Conservation (phyloP, 768 basidiomycete species). For the Psilocybe cyanescens region DNA sequence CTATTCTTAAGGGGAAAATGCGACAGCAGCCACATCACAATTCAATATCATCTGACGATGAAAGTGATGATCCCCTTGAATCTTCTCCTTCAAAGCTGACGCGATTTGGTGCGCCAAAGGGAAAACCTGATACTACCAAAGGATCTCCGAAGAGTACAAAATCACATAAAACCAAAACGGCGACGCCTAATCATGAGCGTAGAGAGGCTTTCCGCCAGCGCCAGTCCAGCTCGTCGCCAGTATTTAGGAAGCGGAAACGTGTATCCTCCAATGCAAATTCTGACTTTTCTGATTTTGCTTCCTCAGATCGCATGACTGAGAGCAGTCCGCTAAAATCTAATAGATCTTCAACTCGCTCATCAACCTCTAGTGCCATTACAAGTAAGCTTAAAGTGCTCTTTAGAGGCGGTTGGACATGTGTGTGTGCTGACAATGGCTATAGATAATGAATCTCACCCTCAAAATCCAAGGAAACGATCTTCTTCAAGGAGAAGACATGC, state of each 20-base stretch:
- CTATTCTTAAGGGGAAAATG: background rate
- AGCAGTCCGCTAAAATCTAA: background rate
- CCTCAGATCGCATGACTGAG: background rate
- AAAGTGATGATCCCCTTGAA: slow-evolving; percentile 22
- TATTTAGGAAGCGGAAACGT: slow-evolving; percentile 13
- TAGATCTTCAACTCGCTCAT: background rate
- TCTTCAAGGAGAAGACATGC: slow-evolving; percentile 6
- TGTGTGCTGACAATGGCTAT: background rate
- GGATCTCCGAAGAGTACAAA: background rate
- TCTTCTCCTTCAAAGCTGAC: background rate
- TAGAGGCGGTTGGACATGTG: background rate
- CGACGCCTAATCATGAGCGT: background rate
- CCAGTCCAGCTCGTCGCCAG: background rate
- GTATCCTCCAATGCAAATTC: slow-evolving; percentile 4
- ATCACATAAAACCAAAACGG: background rate
- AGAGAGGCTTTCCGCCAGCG: background rate
- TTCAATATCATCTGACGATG: slow-evolving; percentile 20
- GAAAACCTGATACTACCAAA: background rate
- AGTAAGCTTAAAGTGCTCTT: background rate
- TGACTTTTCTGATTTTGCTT: background rate
- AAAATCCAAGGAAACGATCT: slow-evolving; percentile 3
- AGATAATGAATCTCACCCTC: background rate
- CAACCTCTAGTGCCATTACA: background rate
- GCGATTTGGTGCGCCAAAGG: slow-evolving; percentile 2
- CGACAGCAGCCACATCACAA: background rate